Base-by-base conservation (phyloP, 768 basidiomycete genomes). In the Boletus fagicola region DNA sequence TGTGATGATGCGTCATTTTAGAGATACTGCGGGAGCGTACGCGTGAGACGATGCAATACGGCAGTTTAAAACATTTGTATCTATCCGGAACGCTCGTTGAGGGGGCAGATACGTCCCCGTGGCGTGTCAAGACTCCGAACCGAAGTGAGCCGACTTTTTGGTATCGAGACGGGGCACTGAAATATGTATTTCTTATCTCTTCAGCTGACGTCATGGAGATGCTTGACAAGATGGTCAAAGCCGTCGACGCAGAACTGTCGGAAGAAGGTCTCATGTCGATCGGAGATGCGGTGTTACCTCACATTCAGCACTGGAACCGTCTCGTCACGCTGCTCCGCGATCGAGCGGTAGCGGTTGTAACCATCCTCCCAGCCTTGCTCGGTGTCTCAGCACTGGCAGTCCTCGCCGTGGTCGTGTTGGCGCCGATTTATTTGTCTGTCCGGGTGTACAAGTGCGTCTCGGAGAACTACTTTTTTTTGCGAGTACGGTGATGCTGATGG, bases 191-290 rank as follows among this genome's bases (percentile, higher is more conserved):
- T 16, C 12, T 1, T 4, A 15, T 47, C 3, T 13, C 26, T 26
- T 33, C 20, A 67, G 65, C 36, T 5, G 64, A 67, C 33, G 51
- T 67, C 39, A 44, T 51, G 24, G 18, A 42, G 18, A 58, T 58
- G 58, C 51, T 67, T 1, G 63, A 58, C 11, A 67, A 68, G 42
- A 55, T 68, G 64, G 56, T 67, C 54, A 54, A 42, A 6, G 51
- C 56, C 0, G 50, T 67, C 10, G 63, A 68, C 39, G 54, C 39
- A 30, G 62, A 67, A 13, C 38, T 65, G 5, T 57, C 43, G 5
- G 61, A 66, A 38, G 57, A 66, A 12, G 57, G 62, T 26, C 48
- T 68, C 26, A 52, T 61, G 56, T 58, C 57, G 16, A 43, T 61
- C 10, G 64, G 64, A 9, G 64, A 68, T 30, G 11, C 49, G 1